Percentiles rank a stretch among this genome's conserved stretches.
phyloP scores from a whole-genome alignment of 208 protist species.

The Kentomonas sorsogonicus region DNA sequence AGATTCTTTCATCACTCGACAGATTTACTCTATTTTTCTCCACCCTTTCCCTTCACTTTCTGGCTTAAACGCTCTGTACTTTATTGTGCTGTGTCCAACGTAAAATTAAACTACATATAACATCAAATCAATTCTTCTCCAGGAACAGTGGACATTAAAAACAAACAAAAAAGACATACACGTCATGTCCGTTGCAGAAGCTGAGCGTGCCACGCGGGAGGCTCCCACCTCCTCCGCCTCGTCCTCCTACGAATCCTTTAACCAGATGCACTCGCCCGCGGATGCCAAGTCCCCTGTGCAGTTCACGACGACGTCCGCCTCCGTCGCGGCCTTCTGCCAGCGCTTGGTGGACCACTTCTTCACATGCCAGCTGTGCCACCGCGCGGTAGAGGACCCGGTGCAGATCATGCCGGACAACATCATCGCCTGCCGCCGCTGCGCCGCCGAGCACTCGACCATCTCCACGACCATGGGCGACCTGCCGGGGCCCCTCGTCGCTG shows the following conservation, averaged over 20 bases:
- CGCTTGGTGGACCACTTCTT: conserved; percentile 37
- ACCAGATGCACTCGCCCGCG: conserved; percentile 12
- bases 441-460: conserved; percentile 12
- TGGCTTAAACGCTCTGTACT: too few species aligned
- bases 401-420: conserved; percentile 29
- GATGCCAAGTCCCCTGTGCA: not conserved
- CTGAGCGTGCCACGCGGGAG: too few species aligned
- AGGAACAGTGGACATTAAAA: too few species aligned
- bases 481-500: conserved; percentile 21
- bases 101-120: too few species aligned
- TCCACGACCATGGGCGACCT: conserved; percentile 27
- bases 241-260: conserved; percentile 16
- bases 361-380: conserved; percentile 40
- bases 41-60: too few species aligned
- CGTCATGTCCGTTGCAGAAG: conserved; percentile 12
- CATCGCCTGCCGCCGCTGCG: conserved; percentile 53
- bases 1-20: too few species aligned
- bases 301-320: not conserved
- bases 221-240: conserved; percentile 22
- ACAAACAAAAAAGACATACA: not conserved
- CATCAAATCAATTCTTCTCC: too few species aligned
- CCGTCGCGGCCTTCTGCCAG: conserved; percentile 18
- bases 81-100: too few species aligned
- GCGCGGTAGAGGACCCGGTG: conserved; percentile 43
- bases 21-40: too few species aligned